Conservation (phyloP, 306 rosid genomes). For the Adenanthera pavonina region DNA sequence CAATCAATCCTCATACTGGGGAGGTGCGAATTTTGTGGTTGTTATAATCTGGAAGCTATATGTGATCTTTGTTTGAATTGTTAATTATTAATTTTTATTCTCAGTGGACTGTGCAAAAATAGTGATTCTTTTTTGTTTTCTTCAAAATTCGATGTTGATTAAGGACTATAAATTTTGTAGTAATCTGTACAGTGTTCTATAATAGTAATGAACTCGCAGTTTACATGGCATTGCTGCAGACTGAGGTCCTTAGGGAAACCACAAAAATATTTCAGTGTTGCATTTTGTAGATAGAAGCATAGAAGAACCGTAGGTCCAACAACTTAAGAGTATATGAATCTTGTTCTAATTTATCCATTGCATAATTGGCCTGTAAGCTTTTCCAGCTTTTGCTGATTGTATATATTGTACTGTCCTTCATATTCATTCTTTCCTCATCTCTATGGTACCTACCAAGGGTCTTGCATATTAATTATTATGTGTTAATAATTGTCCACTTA, state of each 20-base stretch:
- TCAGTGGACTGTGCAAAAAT: background rate
- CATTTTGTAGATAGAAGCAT: background rate
- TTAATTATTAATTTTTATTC: background rate
- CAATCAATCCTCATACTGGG: constrained; percentile 89
- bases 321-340: background rate
- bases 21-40: constrained; percentile 54
- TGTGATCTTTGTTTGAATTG: background rate
- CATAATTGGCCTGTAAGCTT: background rate
- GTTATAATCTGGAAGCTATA: background rate
- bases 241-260: background rate
- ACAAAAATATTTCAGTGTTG: background rate
- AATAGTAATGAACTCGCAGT: background rate
- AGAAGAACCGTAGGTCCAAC: background rate
- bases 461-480: background rate
- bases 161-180: background rate
- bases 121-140: background rate
- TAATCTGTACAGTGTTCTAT: background rate
- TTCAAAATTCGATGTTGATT: background rate
- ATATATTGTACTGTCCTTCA: background rate
- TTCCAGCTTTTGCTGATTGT: background rate
- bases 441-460: background rate
- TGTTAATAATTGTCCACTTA: constrained; percentile 5
- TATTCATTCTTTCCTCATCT: background rate
- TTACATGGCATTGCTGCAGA: background rate
- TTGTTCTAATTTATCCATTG: background rate